phyloP scores from a whole-genome alignment of 495 filamentous ascomycete genomes.

The Penicillium maclennaniae region DNA sequence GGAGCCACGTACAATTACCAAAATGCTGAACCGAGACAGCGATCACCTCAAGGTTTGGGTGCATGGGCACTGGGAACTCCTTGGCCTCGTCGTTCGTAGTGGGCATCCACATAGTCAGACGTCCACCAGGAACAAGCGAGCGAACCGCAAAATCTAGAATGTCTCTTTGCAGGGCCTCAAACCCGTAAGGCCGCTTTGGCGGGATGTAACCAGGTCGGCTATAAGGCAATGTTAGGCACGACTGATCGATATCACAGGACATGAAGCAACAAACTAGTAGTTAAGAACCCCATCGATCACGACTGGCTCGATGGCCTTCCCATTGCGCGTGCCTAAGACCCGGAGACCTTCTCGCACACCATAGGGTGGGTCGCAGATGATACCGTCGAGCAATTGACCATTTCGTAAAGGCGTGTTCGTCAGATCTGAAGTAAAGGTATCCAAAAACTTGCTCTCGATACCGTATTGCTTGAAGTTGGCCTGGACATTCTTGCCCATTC shows the following conservation, averaged over 20 bases:
- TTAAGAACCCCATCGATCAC: constrained; percentile 65
- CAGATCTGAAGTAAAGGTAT: constrained; percentile 79
- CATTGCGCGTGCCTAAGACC: constrained; percentile 76
- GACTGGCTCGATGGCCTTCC: constrained; percentile 54
- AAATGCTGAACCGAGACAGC: constrained; percentile 81
- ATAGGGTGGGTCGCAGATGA: constrained; percentile 96
- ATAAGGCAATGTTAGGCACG: constrained; percentile 10
- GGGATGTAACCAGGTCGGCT: constrained; percentile 78
- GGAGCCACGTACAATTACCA: constrained; percentile 64
- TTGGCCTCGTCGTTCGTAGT: constrained; percentile 74
- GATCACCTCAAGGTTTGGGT: constrained; percentile 72
- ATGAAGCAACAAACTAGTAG: constrained; percentile 55
- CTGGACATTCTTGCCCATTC: constrained; percentile 47
- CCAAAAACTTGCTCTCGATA: constrained; percentile 58
- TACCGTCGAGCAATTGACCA: constrained; percentile 67
- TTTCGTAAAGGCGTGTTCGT: constrained; percentile 78
- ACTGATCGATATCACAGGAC: not conserved
- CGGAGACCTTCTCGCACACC: constrained; percentile 91
- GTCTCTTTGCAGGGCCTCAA: constrained; percentile 82
- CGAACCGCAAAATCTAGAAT: constrained; percentile 76
- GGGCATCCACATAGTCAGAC: constrained; percentile 96
- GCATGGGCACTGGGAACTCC: constrained; percentile 71
- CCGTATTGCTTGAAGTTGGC: constrained; percentile 87
- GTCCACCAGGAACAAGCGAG: constrained; percentile 75
- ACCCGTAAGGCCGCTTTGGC: constrained; percentile 87